Conservation (phyloP, 2,329 filamentous ascomycete species). For the Colletotrichum eremochloae region DNA sequence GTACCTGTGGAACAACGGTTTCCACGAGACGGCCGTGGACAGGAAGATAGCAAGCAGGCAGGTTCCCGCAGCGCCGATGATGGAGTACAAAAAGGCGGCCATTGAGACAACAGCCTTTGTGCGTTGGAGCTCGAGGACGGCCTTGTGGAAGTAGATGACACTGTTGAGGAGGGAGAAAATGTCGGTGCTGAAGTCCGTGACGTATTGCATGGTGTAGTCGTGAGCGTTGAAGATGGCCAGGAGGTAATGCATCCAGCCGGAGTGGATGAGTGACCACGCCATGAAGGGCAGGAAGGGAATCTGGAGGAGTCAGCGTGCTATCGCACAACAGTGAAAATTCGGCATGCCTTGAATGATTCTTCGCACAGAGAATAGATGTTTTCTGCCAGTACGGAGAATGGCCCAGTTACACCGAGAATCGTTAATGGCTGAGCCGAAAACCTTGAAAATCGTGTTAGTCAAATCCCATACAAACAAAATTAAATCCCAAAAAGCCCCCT, state of each 20-base stretch:
- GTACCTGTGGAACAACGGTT: slow-evolving; percentile 71
- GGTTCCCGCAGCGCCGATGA: slow-evolving; percentile 74
- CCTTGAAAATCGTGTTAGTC: slow-evolving; percentile 46
- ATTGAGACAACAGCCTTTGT: slow-evolving; percentile 69
- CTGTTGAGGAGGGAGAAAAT: slow-evolving; percentile 77
- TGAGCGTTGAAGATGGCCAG: slow-evolving; percentile 76
- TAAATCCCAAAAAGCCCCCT: background rate
- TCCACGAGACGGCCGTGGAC: slow-evolving; percentile 72
- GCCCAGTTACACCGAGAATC: slow-evolving; percentile 75
- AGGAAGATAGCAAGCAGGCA: slow-evolving; percentile 73
- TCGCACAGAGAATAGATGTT: slow-evolving; percentile 72
- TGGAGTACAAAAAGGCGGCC: slow-evolving; percentile 74
- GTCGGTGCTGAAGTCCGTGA: slow-evolving; percentile 75
- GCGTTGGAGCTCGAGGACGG: slow-evolving; percentile 72
- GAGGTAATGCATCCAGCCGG: slow-evolving; percentile 74
- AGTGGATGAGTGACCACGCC: slow-evolving; percentile 76
- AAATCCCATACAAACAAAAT: background rate
- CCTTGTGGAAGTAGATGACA: slow-evolving; percentile 78
- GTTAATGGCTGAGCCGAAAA: slow-evolving; percentile 73
- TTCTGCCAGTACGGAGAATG: slow-evolving; percentile 76
- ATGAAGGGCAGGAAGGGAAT: slow-evolving; percentile 75
- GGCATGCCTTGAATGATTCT: slow-evolving; percentile 64
- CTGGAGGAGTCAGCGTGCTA: slow-evolving; percentile 46
- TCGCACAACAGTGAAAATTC: background rate
- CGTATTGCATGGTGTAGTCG: slow-evolving; percentile 79